phyloP scores from a whole-genome alignment of 2,329 filamentous ascomycete species.

The Lecanicillium sp. region DNA sequence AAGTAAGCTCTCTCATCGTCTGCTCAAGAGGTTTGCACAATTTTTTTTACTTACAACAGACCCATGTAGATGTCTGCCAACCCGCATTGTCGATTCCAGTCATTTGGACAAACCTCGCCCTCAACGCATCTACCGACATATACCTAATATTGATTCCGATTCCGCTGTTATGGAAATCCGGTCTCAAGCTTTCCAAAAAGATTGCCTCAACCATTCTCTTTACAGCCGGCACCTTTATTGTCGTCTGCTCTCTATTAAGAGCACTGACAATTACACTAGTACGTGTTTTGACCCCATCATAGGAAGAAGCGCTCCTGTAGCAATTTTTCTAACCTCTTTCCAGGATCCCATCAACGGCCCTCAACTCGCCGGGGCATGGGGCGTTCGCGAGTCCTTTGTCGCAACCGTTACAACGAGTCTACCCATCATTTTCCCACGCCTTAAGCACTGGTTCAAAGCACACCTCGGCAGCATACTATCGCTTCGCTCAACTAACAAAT shows the following conservation, averaged over 20 bases:
- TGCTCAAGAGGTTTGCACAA: slow-evolving; percentile 21
- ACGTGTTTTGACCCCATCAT: slow-evolving; percentile 24
- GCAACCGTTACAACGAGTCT: slow-evolving; percentile 29
- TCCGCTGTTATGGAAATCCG: slow-evolving; percentile 45
- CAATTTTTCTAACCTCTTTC: no score
- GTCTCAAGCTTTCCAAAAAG: slow-evolving; percentile 40
- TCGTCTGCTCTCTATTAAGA: slow-evolving; percentile 44
- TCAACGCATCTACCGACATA: slow-evolving; percentile 31
- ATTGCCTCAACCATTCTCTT: slow-evolving; percentile 44
- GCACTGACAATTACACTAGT: slow-evolving; percentile 37
- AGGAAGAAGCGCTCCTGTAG: slow-evolving; percentile 39
- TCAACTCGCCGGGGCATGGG: slow-evolving; percentile 7
- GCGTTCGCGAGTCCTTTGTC: slow-evolving; percentile 22
- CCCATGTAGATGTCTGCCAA: slow-evolving; percentile 29
- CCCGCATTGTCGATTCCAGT: slow-evolving; percentile 30
- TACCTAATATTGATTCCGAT: slow-evolving; percentile 32
- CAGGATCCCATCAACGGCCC: slow-evolving; percentile 11
- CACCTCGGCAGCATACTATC: slow-evolving; percentile 13
- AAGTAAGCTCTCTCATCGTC: slow-evolving; percentile 18
- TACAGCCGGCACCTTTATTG: slow-evolving; percentile 46
- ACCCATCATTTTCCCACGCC: slow-evolving; percentile 21
- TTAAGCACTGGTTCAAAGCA: slow-evolving; percentile 17
- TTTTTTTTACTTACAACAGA: no score
- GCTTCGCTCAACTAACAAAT: slow-evolving; percentile 12
- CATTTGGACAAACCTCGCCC: slow-evolving; percentile 24